phyloP scores from a whole-genome alignment of 2,329 filamentous ascomycete species.

The Neocucurbitaria cava region DNA sequence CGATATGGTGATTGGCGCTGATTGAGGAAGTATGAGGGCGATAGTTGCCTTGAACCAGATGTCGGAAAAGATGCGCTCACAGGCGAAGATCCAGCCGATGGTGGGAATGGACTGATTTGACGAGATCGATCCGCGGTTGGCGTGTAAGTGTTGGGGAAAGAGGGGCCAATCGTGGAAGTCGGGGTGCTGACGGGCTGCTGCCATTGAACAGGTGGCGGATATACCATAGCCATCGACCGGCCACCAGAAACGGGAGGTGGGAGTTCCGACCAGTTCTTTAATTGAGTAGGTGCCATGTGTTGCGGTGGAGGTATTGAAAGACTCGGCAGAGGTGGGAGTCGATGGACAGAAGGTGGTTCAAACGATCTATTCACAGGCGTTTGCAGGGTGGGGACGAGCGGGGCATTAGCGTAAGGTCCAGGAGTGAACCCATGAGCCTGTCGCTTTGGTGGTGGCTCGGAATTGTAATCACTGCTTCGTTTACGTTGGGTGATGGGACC shows the following conservation, averaged over 20 bases:
- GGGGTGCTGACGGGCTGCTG: slow-evolving; percentile 52
- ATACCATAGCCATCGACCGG: slow-evolving; percentile 80
- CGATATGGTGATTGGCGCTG: slow-evolving; percentile 92
- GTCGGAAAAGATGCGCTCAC: slow-evolving; percentile 69
- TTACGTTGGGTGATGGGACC: slow-evolving; percentile 58
- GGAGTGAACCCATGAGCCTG: slow-evolving; percentile 46
- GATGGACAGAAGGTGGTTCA: slow-evolving; percentile 48
- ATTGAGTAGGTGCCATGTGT: slow-evolving; percentile 35
- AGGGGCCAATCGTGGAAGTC: slow-evolving; percentile 37
- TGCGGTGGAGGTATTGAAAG: slow-evolving; percentile 68
- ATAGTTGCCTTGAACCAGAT: slow-evolving; percentile 75
- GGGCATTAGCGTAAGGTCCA: slow-evolving; percentile 45
- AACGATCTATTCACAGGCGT: slow-evolving; percentile 43
- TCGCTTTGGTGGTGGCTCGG: slow-evolving; percentile 66
- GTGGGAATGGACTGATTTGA: slow-evolving; percentile 60
- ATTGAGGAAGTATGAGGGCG: slow-evolving; percentile 85
- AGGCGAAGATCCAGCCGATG: slow-evolving; percentile 69
- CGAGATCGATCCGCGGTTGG: slow-evolving; percentile 50
- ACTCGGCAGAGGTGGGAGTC: slow-evolving; percentile 73
- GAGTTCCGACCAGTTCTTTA: slow-evolving; percentile 53
- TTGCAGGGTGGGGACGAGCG: slow-evolving; percentile 44
- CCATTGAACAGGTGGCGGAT: slow-evolving; percentile 65
- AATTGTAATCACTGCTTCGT: slow-evolving; percentile 62
- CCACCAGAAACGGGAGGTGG: slow-evolving; percentile 61
- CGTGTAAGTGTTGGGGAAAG: slow-evolving; percentile 36